Conservation (phyloP, 2,329 filamentous ascomycete genomes). For the Chrysoporthe austroafricana region DNA sequence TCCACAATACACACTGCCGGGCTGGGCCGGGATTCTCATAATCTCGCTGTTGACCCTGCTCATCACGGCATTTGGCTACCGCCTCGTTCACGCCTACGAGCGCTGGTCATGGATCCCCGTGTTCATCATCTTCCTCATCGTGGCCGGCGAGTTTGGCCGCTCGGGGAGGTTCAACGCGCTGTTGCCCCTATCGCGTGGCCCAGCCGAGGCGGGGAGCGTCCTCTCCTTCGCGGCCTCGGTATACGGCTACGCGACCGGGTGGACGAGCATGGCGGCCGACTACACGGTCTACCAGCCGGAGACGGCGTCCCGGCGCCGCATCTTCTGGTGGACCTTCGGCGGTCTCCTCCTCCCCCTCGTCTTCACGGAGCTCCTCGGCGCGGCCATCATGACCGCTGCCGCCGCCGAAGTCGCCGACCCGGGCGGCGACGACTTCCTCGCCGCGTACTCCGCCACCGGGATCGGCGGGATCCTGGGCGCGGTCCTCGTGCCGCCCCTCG, state of each 20-base stretch:
- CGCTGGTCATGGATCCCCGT: conserved; percentile 75
- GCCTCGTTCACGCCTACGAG: conserved; percentile 77
- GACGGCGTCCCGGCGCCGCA: conserved; percentile 58
- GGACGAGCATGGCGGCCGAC: conserved; percentile 76
- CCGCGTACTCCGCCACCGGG: conserved; percentile 45
- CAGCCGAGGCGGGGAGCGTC: conserved; percentile 61
- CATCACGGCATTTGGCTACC: conserved; percentile 76
- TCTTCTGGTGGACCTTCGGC: conserved; percentile 71
- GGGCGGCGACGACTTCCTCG: conserved; percentile 54
- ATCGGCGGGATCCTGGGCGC: conserved; percentile 70
- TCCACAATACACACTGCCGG: conserved; percentile 58
- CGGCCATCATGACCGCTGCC: conserved; percentile 70
- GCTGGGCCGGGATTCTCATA: conserved; percentile 74
- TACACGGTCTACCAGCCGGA: conserved; percentile 80
- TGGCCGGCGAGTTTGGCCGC: conserved; percentile 69
- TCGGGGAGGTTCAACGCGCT: conserved; percentile 65
- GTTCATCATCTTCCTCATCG: conserved; percentile 73
- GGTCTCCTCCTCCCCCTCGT: conserved; percentile 73
- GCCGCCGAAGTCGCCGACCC: conserved; percentile 45
- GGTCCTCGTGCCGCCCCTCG: conserved; percentile 65
- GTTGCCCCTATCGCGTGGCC: conserved; percentile 61
- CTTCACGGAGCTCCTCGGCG: conserved; percentile 75
- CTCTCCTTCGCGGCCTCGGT: conserved; percentile 70
- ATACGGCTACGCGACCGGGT: conserved; percentile 72
- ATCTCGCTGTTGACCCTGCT: conserved; percentile 70